phyloP scores from a whole-genome alignment of 139 green algal species.

The Ettlia oleoabundans region DNA sequence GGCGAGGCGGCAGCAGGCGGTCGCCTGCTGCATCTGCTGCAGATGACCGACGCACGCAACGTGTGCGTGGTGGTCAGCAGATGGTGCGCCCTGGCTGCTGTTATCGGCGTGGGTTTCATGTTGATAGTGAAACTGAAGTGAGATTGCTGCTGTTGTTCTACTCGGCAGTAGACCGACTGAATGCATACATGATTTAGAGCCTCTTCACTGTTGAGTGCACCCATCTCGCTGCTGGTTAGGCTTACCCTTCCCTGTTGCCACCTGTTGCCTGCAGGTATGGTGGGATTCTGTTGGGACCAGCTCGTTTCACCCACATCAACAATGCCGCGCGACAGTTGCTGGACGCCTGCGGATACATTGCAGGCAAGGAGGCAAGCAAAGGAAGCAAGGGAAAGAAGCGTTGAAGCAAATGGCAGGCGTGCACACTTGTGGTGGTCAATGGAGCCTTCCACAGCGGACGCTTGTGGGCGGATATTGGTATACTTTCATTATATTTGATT shows the following conservation, averaged over 20 bases:
- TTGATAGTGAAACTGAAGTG: no score
- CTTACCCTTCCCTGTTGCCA: not conserved
- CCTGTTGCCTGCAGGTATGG: constrained; percentile 78
- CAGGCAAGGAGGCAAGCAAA: constrained; percentile 13
- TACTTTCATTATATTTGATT: no score
- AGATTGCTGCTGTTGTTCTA: no score
- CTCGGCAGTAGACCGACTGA: no score
- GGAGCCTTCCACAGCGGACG: no score
- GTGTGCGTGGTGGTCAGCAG: constrained; percentile 49
- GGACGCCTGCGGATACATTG: constrained; percentile 54
- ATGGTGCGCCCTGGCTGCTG: no score
- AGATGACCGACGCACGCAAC: constrained; percentile 54
- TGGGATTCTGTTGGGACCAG: constrained; percentile 75
- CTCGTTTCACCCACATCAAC: constrained; percentile 85
- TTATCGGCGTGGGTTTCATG: no score
- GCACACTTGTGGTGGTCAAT: no score
- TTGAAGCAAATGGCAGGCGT: not conserved
- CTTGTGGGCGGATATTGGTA: no score
- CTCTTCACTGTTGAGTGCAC: no score
- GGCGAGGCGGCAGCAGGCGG: constrained; percentile 83
- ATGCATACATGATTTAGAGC: no score
- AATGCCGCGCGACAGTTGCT: constrained; percentile 83
- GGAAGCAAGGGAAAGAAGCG: constrained; percentile 35
- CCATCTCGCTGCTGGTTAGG: constrained; percentile 11
- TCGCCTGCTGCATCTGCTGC: constrained; percentile 83